Evolutionary conservation across 2,329 filamentous ascomycete species (phyloP).

Genomic region (Orbilia ellipsospora): DNA sequence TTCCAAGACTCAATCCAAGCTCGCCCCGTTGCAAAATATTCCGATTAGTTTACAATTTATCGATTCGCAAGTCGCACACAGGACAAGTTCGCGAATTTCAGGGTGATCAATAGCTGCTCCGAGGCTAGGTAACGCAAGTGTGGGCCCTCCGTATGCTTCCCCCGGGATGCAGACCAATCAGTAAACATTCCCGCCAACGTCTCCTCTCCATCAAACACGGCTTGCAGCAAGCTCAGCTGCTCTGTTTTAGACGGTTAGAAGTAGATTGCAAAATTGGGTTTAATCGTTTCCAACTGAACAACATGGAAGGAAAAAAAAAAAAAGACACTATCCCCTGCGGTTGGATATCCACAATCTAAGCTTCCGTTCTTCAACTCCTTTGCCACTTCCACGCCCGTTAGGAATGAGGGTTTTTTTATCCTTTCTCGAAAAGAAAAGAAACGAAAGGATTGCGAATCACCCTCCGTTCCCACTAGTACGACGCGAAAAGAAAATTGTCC

Average conservation of each 20-base stretch:
- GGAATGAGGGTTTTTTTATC: conserved; percentile 4
- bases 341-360: no score
- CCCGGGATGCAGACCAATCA: conserved; percentile 20
- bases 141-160: conserved; percentile 28
- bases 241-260: not conserved
- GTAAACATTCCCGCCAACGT: conserved; percentile 12
- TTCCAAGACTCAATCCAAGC: not conserved
- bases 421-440: not conserved
- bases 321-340: no score
- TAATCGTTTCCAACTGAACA: no score
- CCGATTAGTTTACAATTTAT: conserved; percentile 52
- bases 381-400: not conserved
- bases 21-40: conserved; percentile 31
- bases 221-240: conserved; percentile 13
- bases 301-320: not conserved
- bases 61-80: conserved; percentile 44
- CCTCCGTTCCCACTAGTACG: conserved; percentile 19
- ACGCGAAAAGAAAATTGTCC: conserved; percentile 13
- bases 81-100: conserved; percentile 38
- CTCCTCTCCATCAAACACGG: conserved; percentile 25
- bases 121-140: conserved; percentile 22
- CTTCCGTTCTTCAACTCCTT: not conserved
- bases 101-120: conserved; percentile 36
- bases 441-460: conserved; percentile 9
- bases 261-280: no score